Base-by-base conservation (phyloP, 768 basidiomycete species). In the Kwoniella sp. region DNA sequence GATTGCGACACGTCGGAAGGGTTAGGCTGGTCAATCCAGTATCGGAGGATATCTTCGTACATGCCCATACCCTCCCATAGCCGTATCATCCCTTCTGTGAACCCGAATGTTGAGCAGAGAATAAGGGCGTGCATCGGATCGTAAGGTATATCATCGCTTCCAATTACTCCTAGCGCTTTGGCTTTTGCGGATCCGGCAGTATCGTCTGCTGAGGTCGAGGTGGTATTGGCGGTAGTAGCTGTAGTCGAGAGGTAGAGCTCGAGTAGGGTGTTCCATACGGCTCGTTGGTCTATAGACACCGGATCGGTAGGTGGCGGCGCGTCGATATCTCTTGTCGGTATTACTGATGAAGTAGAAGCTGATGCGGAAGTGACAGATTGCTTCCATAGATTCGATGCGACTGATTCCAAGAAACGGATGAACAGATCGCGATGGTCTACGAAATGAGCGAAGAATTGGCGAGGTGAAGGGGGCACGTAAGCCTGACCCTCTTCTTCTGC, bases 61-160 rank as follows among this genome's bases (percentile, higher is more conserved):
- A 96, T 94, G 7, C 90, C 93, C 82, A 93, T 84, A 66, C 86
- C 87, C 82, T 96, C 96, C 91, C 93, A 98, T 1, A 98, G 84
- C 4, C 91, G 82, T 2, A 98, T 90, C 12, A 95, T 85, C 0
- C 96, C 96, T 0, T 86, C 86, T 0, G 88, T 93, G 73, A 93
- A 96, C 13, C 83, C 84, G 41, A 86, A 85, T 28, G 88, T 91
- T 5, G 93, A 92, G 81, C 95, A 98, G 1, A 99, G 85, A 41
- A 99, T 90, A n/a, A 98, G 83, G 2, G 94, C 96, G 76, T 97
- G 95, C 45, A 87, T 93, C 2, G 87, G 84, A 73, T 99, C 95
- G 75, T 91, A 93, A 0, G 92, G 92, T 7, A 84, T 65, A 23
- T 78, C 78, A 2, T 71, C 59, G 70, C 87, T 67, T 56, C 84